Percentiles rank a stretch among this genome's conserved stretches.
phyloP scores from a whole-genome alignment of 306 rosid genomes.

The Citrullus colocynthis region DNA sequence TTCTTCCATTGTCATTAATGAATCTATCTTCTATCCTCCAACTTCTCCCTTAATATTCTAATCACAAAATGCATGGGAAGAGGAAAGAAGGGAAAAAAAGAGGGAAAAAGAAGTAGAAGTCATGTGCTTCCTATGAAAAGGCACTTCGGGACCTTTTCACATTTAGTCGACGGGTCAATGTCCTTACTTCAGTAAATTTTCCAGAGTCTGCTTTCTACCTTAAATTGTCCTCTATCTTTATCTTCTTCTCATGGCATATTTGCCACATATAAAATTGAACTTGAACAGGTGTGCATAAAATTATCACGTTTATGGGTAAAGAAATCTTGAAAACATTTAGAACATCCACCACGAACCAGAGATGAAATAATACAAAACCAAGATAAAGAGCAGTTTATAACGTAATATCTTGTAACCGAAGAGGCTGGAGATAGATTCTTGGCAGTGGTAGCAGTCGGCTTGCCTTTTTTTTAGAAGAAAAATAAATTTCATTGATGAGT shows the following conservation, averaged over 20 bases:
- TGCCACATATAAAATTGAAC: background rate
- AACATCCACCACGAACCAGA: background rate
- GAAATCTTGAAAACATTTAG: background rate
- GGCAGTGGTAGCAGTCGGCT: background rate
- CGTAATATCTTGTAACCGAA: background rate
- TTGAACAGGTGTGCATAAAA: background rate
- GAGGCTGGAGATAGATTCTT: background rate
- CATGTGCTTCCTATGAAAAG: background rate
- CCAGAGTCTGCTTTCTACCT: background rate
- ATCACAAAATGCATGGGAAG: background rate
- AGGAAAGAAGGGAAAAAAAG: background rate
- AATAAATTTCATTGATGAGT: too few relatives aligned
- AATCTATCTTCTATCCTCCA: background rate
- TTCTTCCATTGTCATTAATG: background rate
- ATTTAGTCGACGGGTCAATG: background rate
- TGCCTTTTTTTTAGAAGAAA: too few relatives aligned
- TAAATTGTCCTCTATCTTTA: background rate
- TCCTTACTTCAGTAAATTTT: background rate
- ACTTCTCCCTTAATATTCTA: background rate
- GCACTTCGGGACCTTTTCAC: background rate
- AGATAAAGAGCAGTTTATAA: background rate
- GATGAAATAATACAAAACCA: background rate
- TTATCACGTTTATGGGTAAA: background rate
- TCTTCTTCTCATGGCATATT: background rate
- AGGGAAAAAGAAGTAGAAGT: background rate